Evolutionary conservation across 1,284 basidiomycete species (phyloP), one percentile per base, ranked within the genome.

Genomic region (Fomitopsis palustris): DNA sequence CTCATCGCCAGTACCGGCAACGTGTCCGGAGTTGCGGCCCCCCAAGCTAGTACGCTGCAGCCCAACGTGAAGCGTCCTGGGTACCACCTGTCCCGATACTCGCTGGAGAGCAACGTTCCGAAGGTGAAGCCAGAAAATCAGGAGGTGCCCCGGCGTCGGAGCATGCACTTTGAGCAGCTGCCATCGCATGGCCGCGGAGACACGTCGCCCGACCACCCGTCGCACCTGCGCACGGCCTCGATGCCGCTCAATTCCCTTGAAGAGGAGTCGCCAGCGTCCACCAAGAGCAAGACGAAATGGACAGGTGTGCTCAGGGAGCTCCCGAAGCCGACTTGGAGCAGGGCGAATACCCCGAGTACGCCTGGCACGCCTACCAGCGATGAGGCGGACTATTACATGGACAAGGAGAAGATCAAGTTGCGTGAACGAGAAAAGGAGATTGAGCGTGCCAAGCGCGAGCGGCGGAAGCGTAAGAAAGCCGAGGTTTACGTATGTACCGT

Each of bases 1-100:
- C 79, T 93, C 49, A 85, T 93, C 42, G 84, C 88, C 25, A 86
- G 83, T 61, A 87, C 90, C 0, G 87, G 85, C 2, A 88, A 87
- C 62, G 73, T 87, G 33, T 75, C 76, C 12, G 86, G 85, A 25
- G 77, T 77, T 1, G 87, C 86, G 4, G 81, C 86, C 0, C 88
- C 88, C 0, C 65, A 70, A 4, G 71, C 77, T 8, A 79, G 80
- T 21, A 77, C 77, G 23, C 75, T 93, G 19, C 86, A 83, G 21
- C 88, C 90, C 9, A 82, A 86, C 57, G 74, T 86, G n/a, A 83
- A 84, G 65, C 75, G 85, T 37, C 82, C 86, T 3, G 90, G 90
- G 7, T 92, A 85, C 68, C 81, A 82, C 61, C 73, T 93, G 2
- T 85, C 83, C 17, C 76, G 71, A 45, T 70, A 72, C 55, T 69